Percentiles rank a stretch among this genome's conserved stretches.
Evolutionary conservation across 352 stramenopile genomes (phyloP).

Genomic region (Pelagophyceae sp.): DNA sequence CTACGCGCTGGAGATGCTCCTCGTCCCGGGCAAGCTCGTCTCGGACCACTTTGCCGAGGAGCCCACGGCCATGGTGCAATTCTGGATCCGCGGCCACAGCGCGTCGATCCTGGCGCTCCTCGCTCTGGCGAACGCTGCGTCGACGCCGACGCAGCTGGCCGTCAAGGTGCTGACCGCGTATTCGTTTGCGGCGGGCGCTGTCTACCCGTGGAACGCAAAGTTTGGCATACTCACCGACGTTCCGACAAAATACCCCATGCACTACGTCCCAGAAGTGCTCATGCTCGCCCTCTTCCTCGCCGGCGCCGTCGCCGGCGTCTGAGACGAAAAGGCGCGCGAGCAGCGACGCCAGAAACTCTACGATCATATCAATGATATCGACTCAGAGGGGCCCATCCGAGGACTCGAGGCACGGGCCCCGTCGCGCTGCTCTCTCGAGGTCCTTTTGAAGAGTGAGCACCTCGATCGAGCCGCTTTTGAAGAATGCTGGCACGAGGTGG

Average conservation of each 20-base stretch:
- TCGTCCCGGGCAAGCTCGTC: slow-evolving; percentile 20
- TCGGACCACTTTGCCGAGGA: slow-evolving; percentile 21
- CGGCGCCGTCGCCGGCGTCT: neutral
- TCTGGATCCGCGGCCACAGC: slow-evolving; percentile 29
- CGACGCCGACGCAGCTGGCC: neutral
- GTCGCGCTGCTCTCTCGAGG: no score
- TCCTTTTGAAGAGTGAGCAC: no score
- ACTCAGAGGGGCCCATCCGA: no score
- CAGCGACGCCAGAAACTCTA: no score
- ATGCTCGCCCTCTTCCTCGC: slow-evolving; percentile 12
- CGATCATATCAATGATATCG: no score
- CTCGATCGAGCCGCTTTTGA: no score
- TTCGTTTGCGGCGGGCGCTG: slow-evolving; percentile 2
- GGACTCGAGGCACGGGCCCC: no score
- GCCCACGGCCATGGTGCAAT: neutral
- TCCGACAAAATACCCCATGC: slow-evolving; percentile 29
- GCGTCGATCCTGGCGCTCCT: no score
- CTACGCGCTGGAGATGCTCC: slow-evolving; percentile 24
- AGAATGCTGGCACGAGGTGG: no score
- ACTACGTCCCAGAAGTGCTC: slow-evolving; percentile 26
- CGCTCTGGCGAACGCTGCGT: no score
- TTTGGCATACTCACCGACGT: neutral
- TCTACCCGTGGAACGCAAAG: slow-evolving; percentile 30
- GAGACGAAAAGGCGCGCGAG: neutral
- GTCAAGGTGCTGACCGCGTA: slow-evolving; percentile 2